Percentiles rank a stretch among this genome's conserved stretches.
Evolutionary conservation across 495 filamentous ascomycete species (phyloP).

Genomic region (Podospora conica): DNA sequence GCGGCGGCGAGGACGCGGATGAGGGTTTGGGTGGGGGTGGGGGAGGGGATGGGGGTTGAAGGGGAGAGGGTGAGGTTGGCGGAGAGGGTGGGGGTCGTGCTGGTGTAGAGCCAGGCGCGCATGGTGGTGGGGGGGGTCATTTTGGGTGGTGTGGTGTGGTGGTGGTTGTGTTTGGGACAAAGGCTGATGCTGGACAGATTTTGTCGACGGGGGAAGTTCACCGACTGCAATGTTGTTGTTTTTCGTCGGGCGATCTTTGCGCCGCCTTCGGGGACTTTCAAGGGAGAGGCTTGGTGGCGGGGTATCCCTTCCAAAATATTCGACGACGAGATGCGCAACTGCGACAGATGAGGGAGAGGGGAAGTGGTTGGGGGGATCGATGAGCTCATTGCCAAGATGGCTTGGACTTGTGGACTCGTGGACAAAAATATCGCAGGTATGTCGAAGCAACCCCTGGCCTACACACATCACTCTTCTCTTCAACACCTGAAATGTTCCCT

Average conservation of each 20-base stretch:
- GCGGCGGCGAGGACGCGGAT: conserved; percentile 49
- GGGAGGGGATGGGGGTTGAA: conserved; percentile 35
- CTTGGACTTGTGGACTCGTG: too few species aligned
- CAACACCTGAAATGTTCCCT: too few species aligned
- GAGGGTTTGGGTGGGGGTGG: conserved; percentile 42
- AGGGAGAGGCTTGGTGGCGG: too few species aligned
- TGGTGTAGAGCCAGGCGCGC: conserved; percentile 57
- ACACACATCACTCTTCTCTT: too few species aligned
- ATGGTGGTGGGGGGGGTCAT: conserved; percentile 38
- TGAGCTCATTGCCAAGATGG: neutral
- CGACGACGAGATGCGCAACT: neutral
- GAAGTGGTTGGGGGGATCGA: neutral
- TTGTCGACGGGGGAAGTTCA: too few species aligned
- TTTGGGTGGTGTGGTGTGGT: neutral
- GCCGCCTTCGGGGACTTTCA: neutral
- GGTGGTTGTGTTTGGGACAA: neutral
- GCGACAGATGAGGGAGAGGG: neutral
- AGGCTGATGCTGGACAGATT: neutral
- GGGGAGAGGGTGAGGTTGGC: conserved; percentile 50
- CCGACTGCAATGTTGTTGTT: too few species aligned
- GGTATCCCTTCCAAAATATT: neutral
- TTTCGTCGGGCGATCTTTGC: neutral
- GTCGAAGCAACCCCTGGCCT: too few species aligned
- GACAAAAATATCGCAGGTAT: too few species aligned
- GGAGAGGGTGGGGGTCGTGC: conserved; percentile 45